Evolutionary conservation across 169 alveolate species (phyloP).

Genomic region (Neospora caninum): DNA sequence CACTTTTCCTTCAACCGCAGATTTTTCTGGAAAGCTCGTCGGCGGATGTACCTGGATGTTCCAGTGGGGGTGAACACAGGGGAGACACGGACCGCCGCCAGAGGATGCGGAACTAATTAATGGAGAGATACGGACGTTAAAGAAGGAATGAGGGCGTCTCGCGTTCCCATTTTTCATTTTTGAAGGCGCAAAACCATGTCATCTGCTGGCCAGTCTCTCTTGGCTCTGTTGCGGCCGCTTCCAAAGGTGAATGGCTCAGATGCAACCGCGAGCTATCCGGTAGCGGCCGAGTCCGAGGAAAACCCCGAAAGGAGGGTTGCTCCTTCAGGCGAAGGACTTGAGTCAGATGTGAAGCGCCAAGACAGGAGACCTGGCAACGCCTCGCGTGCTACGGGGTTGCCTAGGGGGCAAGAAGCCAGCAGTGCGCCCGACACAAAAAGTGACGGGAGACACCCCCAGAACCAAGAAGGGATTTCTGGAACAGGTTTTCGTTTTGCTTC

Average conservation of each 20-base stretch:
- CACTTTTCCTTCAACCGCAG: background rate
- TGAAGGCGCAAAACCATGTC: background rate
- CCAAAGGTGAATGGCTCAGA: background rate
- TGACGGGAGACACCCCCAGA: background rate
- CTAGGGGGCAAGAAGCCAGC: background rate
- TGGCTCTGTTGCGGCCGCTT: background rate
- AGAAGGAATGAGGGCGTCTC: no score
- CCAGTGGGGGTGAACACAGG: no score
- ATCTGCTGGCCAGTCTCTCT: background rate
- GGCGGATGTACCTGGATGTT: no score
- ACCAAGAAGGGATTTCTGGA: background rate
- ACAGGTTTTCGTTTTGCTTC: background rate
- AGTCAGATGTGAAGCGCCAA: background rate
- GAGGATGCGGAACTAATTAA: no score
- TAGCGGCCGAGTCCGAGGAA: no score
- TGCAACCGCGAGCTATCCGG: background rate
- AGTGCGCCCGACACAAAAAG: background rate
- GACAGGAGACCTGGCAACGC: background rate
- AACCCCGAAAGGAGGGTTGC: no score
- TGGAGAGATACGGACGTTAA: no score
- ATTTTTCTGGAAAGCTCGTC: no score
- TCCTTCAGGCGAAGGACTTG: no score
- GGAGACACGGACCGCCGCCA: no score
- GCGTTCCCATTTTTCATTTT: background rate
- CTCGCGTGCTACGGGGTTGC: background rate